These are phyloP conservation scores for Acacia melanoxylon DNA, from an alignment of 306 rosid species.

Conservation along the genomic window DNA sequence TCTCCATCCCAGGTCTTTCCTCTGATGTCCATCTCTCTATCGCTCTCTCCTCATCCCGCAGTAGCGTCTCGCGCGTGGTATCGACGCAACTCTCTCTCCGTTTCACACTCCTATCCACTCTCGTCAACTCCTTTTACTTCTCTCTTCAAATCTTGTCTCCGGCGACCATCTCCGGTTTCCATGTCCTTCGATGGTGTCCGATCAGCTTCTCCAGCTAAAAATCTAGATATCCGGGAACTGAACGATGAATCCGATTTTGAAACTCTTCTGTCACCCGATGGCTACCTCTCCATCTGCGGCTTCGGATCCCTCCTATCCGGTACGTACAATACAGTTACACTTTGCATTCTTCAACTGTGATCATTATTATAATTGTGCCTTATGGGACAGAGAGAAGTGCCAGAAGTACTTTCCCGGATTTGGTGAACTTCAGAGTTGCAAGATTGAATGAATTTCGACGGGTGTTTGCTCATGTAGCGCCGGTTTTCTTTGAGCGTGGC, in stretches of 20 bases:
- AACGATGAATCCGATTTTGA: slow-evolving; percentile 63
- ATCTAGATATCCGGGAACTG: slow-evolving; percentile 42
- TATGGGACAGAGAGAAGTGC: slow-evolving; percentile 71
- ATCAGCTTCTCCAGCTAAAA: slow-evolving; percentile 22
- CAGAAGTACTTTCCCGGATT: slow-evolving; percentile 84
- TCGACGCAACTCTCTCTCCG: slow-evolving; percentile 19
- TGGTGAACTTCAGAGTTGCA: slow-evolving; percentile 70
- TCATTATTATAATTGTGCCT: neutral
- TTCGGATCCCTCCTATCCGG: slow-evolving; percentile 87
- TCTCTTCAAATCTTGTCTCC: slow-evolving; percentile 34
- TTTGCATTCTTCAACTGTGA: slow-evolving; percentile 15
- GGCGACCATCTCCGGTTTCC: slow-evolving; percentile 26
- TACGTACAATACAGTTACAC: slow-evolving; percentile 14
- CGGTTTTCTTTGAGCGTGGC: slow-evolving; percentile 90
- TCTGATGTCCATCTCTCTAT: slow-evolving; percentile 13
- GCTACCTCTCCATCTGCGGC: slow-evolving; percentile 77
- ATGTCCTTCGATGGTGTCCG: slow-evolving; percentile 37
- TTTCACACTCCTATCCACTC: neutral
- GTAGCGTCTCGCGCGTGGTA: slow-evolving; percentile 33
- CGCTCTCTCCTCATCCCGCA: slow-evolving; percentile 22
- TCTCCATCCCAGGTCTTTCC: neutral
- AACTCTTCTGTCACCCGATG: slow-evolving; percentile 49
- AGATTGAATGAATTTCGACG: slow-evolving; percentile 75
- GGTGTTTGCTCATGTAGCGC: slow-evolving; percentile 79
- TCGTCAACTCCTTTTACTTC: slow-evolving; percentile 10